Conservation (phyloP, 2,329 filamentous ascomycete genomes). For the Ophiocordyceps camponoti-floridani region DNA sequence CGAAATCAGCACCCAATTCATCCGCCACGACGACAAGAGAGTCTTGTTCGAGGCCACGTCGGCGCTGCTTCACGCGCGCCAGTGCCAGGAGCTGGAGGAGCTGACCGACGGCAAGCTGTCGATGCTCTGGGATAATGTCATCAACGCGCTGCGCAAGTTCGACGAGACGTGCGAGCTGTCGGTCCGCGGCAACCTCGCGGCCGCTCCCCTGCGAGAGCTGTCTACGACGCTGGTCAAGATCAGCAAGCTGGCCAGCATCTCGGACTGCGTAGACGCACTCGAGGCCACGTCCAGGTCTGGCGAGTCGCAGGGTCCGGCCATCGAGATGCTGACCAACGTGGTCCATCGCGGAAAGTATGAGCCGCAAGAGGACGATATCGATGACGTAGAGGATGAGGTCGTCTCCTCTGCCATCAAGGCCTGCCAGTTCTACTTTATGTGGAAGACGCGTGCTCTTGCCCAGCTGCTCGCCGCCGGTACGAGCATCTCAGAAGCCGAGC, state of each 20-base stretch:
- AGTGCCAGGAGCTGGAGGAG: slow-evolving; percentile 78
- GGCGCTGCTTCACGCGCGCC: slow-evolving; percentile 69
- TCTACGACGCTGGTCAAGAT: slow-evolving; percentile 62
- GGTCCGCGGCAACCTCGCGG: slow-evolving; percentile 48
- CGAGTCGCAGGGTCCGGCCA: slow-evolving; percentile 31
- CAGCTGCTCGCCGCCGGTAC: slow-evolving; percentile 35
- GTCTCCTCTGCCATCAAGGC: slow-evolving; percentile 60
- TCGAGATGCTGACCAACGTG: slow-evolving; percentile 55
- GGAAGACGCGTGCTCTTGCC: slow-evolving; percentile 54
- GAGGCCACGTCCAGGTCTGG: slow-evolving; percentile 39
- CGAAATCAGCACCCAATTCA: slow-evolving; percentile 86
- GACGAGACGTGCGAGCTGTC: slow-evolving; percentile 56
- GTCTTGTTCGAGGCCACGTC: slow-evolving; percentile 72
- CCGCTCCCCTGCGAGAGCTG: slow-evolving; percentile 48
- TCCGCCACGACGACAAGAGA: slow-evolving; percentile 71
- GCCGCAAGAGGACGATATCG: slow-evolving; percentile 50
- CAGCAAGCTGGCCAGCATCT: slow-evolving; percentile 61
- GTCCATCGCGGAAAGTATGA: slow-evolving; percentile 56
- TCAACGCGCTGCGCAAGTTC: slow-evolving; percentile 55
- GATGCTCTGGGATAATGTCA: slow-evolving; percentile 69
- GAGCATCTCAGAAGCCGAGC: slow-evolving; percentile 34
- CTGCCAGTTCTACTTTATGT: slow-evolving; percentile 84
- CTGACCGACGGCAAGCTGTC: slow-evolving; percentile 65
- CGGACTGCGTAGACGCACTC: slow-evolving; percentile 58
- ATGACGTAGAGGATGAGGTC: slow-evolving; percentile 63